Evolutionary conservation across 306 rosid genomes (phyloP).

Genomic region (Luffa aegyptiaca): DNA sequence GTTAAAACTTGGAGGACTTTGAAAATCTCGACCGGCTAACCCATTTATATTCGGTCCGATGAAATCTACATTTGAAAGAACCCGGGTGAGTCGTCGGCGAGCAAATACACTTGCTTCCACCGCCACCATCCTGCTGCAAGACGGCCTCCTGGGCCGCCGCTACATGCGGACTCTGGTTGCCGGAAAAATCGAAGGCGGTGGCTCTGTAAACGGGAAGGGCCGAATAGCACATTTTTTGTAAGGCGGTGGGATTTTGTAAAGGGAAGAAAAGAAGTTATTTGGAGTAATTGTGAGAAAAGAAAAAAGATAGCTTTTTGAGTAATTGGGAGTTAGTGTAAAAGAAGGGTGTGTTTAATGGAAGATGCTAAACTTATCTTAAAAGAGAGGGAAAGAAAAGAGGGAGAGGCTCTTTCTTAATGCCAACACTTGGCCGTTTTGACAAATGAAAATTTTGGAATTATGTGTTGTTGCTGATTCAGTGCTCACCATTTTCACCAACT

Average conservation of each 20-base stretch:
- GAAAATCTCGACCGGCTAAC: background rate
- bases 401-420: background rate
- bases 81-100: constrained; percentile 14
- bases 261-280: background rate
- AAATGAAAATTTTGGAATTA: no score
- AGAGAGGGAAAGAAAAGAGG: background rate
- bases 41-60: constrained; percentile 6
- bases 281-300: background rate
- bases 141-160: background rate
- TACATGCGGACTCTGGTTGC: background rate
- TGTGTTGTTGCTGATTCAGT: no score
- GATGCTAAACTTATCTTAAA: background rate
- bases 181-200: background rate
- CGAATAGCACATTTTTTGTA: background rate
- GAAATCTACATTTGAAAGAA: constrained; percentile 9
- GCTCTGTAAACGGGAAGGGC: background rate
- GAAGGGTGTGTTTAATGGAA: no score
- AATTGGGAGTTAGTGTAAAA: no score
- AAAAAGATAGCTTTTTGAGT: no score
- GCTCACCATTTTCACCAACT: background rate
- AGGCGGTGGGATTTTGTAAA: background rate
- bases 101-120: constrained; percentile 7
- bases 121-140: background rate
- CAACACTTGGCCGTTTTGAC: background rate
- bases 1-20: background rate